Conservation (phyloP, 2,329 filamentous ascomycete genomes). For the Cryphonectria parasitica region DNA sequence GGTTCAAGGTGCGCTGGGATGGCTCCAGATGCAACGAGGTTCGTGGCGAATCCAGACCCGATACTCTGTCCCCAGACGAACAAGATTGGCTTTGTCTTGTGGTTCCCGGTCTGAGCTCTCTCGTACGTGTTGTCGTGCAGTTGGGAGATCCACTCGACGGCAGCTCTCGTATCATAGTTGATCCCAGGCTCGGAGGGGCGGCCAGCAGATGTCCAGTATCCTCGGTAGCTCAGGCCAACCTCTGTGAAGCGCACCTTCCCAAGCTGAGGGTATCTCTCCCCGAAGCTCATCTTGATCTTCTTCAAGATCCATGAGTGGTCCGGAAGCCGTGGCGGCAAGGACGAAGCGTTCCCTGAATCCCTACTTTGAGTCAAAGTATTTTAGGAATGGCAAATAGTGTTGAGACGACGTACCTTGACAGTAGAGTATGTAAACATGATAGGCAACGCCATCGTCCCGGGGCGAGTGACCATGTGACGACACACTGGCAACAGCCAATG, state of each 20-base stretch:
- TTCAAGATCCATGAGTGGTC: constrained; percentile 58
- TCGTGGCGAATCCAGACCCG: constrained; percentile 72
- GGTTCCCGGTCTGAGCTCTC: constrained; percentile 25
- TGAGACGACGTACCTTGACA: constrained; percentile 52
- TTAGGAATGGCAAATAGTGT: too few species aligned
- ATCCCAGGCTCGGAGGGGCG: constrained; percentile 72
- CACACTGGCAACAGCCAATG: constrained; percentile 58
- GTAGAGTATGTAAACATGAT: constrained; percentile 57
- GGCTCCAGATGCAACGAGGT: constrained; percentile 52
- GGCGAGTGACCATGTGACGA: constrained; percentile 29
- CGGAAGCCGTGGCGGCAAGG: constrained; percentile 59
- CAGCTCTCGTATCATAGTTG: constrained; percentile 67
- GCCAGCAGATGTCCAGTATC: constrained; percentile 79
- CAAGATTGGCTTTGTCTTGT: constrained; percentile 44
- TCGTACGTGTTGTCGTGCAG: constrained; percentile 39
- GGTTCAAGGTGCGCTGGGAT: constrained; percentile 46
- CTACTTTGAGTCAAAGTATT: background rate
- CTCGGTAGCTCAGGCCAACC: constrained; percentile 66
- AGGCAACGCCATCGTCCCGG: background rate
- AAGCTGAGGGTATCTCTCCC: constrained; percentile 34
- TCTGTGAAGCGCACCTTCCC: constrained; percentile 47
- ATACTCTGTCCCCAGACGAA: constrained; percentile 80
- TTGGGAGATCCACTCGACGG: constrained; percentile 63
- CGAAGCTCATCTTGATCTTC: constrained; percentile 45
- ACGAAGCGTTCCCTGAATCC: constrained; percentile 60